These are phyloP conservation scores for Cordyceps militaris DNA, from an alignment of 2,329 filamentous ascomycete genomes.

Conservation along the genomic window DNA sequence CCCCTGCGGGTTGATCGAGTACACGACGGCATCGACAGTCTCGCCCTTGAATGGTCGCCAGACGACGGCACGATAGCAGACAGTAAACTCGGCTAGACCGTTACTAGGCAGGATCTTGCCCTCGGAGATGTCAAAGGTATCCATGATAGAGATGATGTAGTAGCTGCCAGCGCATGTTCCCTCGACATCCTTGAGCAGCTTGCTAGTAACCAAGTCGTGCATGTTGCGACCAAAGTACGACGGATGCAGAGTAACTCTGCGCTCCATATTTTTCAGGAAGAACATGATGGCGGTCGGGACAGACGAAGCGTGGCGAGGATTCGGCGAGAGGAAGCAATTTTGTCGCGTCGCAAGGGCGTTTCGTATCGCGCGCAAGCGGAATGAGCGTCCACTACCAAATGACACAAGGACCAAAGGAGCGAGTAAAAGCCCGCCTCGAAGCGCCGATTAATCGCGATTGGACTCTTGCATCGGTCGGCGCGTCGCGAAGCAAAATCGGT, in stretches of 20 bases:
- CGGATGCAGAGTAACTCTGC: conserved; percentile 88
- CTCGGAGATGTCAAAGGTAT: conserved; percentile 90
- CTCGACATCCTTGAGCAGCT: conserved; percentile 88
- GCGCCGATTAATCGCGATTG: not conserved
- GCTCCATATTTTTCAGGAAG: conserved; percentile 95
- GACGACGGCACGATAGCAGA: conserved; percentile 90
- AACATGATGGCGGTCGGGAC: conserved; percentile 59
- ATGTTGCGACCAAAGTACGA: conserved; percentile 96
- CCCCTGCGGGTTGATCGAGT: conserved; percentile 81
- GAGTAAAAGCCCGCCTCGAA: not conserved
- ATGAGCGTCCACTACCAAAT: not conserved
- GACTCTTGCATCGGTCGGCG: conserved; percentile 10
- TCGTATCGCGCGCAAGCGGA: conserved; percentile 2
- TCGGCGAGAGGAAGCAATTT: not conserved
- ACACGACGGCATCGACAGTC: conserved; percentile 93
- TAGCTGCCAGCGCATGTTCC: conserved; percentile 92
- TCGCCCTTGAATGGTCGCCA: conserved; percentile 98
- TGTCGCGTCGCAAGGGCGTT: not conserved
- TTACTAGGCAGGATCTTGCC: conserved; percentile 87
- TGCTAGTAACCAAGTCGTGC: conserved; percentile 81
- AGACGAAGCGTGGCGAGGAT: not conserved
- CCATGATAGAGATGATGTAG: conserved; percentile 97
- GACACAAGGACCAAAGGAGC: not conserved
- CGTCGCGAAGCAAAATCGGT: not conserved
- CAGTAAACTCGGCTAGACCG: conserved; percentile 88